A percentile compares a stretch with the other conserved stretches of the same genome.
Evolutionary conservation across 2,329 filamentous ascomycete genomes (phyloP).

Genomic region (Nannizzia gypsea): DNA sequence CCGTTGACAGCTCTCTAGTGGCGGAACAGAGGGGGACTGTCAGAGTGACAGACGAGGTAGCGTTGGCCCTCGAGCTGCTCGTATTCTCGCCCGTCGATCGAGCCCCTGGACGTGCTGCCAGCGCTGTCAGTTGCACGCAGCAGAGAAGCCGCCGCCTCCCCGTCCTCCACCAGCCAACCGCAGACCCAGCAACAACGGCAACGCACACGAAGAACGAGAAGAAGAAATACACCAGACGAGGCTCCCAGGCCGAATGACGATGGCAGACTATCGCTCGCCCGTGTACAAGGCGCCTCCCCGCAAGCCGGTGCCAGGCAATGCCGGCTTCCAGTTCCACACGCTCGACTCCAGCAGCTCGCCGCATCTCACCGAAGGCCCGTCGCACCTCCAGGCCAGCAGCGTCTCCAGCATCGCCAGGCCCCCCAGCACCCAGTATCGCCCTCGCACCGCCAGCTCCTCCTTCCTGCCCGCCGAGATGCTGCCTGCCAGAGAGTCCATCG

Average conservation of each 20-base stretch:
- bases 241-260: not conserved
- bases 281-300: slow-evolving; percentile 14
- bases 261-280: slow-evolving; percentile 16
- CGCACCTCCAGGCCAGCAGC: not conserved
- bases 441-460: slow-evolving; percentile 12
- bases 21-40: not conserved
- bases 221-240: not conserved
- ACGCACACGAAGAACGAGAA: not conserved
- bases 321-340: slow-evolving; percentile 15
- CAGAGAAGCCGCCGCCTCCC: no score
- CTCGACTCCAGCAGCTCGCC: slow-evolving; percentile 5
- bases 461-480: slow-evolving; percentile 12
- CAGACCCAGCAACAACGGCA: not conserved
- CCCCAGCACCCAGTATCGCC: slow-evolving; percentile 9
- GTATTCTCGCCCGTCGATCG: not conserved
- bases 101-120: not conserved
- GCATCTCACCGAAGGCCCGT: not conserved
- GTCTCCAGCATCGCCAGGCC: not conserved
- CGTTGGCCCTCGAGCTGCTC: not conserved
- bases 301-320: slow-evolving; percentile 14
- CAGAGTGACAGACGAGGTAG: not conserved
- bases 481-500: slow-evolving; percentile 8
- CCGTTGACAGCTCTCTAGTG: not conserved
- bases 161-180: not conserved
- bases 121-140: no score